Conservation (phyloP, 148 eudicot species). For the Rhododendron henanense region DNA sequence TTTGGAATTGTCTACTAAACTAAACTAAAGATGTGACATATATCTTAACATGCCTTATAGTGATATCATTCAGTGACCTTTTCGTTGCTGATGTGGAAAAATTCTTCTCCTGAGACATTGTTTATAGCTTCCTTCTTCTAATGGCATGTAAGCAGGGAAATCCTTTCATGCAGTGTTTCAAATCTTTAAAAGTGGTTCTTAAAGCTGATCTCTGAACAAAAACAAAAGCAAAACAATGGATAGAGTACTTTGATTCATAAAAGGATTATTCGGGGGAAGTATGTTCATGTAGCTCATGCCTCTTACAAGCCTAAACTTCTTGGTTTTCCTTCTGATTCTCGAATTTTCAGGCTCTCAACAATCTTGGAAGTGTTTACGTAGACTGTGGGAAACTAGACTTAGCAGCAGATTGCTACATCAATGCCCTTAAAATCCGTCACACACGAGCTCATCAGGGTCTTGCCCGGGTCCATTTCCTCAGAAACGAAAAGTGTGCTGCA, state of each 20-base stretch:
- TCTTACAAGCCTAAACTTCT: not conserved
- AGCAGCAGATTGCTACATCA: slow-evolving; percentile 91
- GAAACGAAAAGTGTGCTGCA: slow-evolving; percentile 66
- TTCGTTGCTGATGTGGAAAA: not conserved
- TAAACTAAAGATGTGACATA: not conserved
- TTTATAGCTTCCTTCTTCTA: not conserved
- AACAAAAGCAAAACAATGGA: not conserved
- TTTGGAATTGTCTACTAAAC: not conserved
- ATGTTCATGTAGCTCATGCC: not conserved
- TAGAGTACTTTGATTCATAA: not conserved
- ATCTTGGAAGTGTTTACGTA: slow-evolving; percentile 93
- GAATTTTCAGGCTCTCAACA: slow-evolving; percentile 74
- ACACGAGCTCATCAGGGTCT: slow-evolving; percentile 99
- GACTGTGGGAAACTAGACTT: slow-evolving; percentile 74
- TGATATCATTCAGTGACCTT: not conserved
- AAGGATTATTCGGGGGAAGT: not conserved
- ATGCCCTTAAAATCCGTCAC: slow-evolving; percentile 86
- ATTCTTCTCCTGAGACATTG: not conserved
- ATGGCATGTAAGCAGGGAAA: not conserved
- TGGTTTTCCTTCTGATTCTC: slow-evolving; percentile 6
- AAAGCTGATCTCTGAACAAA: not conserved
- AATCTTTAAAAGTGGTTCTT: not conserved
- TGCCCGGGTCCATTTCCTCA: slow-evolving; percentile 88
- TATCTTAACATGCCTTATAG: not conserved
- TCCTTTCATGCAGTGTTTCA: not conserved